phyloP scores from a whole-genome alignment of 2,329 filamentous ascomycete species.

The Geosmithia morbida region DNA sequence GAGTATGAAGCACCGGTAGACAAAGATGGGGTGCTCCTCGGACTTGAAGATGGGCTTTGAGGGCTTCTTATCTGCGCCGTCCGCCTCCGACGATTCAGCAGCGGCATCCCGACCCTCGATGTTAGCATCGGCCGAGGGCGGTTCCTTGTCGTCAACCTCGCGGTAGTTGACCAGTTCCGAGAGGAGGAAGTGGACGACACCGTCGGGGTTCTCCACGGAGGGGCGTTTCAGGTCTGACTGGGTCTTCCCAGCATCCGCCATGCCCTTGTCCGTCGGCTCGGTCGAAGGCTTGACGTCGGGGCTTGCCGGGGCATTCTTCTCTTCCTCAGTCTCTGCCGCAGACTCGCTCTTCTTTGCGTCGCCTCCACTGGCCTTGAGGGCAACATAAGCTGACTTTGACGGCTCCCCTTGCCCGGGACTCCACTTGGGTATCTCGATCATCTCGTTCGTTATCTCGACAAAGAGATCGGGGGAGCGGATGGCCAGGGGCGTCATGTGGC shows the following conservation, averaged over 20 bases:
- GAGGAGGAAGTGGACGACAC: slow-evolving; percentile 87
- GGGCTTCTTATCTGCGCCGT: slow-evolving; percentile 37
- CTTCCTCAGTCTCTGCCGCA: slow-evolving; percentile 2
- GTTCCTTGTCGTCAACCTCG: slow-evolving; percentile 78
- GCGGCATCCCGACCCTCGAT: slow-evolving; percentile 10
- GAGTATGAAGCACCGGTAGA: slow-evolving; percentile 90
- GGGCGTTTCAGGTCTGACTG: slow-evolving; percentile 61
- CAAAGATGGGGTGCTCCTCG: slow-evolving; percentile 88
- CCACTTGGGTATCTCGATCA: slow-evolving; percentile 39
- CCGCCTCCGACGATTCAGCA: slow-evolving; percentile 15
- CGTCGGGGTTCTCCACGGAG: slow-evolving; percentile 81
- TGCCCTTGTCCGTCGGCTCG: slow-evolving; percentile 42
- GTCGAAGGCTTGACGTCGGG: slow-evolving; percentile 45
- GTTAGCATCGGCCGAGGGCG: slow-evolving; percentile 20
- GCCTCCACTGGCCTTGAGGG: slow-evolving; percentile 3
- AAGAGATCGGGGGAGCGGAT: slow-evolving; percentile 76
- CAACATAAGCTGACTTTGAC: slow-evolving; percentile 2
- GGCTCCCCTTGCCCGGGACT: not conserved
- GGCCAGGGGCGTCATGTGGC: slow-evolving; percentile 64
- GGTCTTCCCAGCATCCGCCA: slow-evolving; percentile 47
- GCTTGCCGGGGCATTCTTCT: not conserved
- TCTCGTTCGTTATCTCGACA: slow-evolving; percentile 74
- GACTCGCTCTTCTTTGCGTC: not conserved
- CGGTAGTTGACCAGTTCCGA: slow-evolving; percentile 85
- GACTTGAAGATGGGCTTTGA: slow-evolving; percentile 71